Conservation (phyloP, 768 basidiomycete genomes). For the Candolleomyces eurysporus region DNA sequence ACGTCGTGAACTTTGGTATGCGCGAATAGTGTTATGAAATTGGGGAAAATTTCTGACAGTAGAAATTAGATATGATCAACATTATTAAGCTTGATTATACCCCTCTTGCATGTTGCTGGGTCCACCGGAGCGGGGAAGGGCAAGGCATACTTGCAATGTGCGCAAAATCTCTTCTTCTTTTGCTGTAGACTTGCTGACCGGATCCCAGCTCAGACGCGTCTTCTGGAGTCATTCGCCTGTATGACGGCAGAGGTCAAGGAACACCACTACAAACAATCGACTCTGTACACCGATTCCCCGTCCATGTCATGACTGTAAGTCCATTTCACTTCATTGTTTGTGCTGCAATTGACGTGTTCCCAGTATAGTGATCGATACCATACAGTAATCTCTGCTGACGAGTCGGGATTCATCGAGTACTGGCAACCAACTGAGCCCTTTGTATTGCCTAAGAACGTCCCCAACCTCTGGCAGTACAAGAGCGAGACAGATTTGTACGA, state of each 20-base stretch:
- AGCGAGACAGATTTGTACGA: constrained; percentile 92
- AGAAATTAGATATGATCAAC: constrained; percentile 89
- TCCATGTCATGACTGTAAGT: constrained; percentile 83
- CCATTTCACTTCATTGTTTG: background rate
- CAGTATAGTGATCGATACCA: constrained; percentile 92
- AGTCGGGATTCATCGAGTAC: constrained; percentile 93
- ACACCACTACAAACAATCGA: constrained; percentile 74
- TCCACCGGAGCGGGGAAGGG: constrained; percentile 85
- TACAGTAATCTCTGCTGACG: constrained; percentile 91
- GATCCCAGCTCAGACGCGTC: constrained; percentile 69
- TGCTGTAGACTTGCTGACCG: constrained; percentile 13
- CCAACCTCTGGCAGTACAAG: constrained; percentile 87
- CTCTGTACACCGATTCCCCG: constrained; percentile 81
- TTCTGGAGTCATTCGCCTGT: constrained; percentile 77
- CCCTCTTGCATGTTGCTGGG: constrained; percentile 93
- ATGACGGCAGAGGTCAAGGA: constrained; percentile 88
- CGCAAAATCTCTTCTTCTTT: constrained; percentile 20
- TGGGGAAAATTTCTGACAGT: background rate
- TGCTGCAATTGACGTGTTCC: constrained; percentile 1
- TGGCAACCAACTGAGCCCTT: constrained; percentile 94
- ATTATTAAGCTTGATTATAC: constrained; percentile 87
- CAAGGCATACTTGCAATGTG: constrained; percentile 88
- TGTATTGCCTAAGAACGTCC: constrained; percentile 71
- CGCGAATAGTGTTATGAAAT: constrained; percentile 1
- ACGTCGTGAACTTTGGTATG: constrained; percentile 96